Conservation (phyloP, 495 filamentous ascomycete species). For the Hypoxylon trugodes region DNA sequence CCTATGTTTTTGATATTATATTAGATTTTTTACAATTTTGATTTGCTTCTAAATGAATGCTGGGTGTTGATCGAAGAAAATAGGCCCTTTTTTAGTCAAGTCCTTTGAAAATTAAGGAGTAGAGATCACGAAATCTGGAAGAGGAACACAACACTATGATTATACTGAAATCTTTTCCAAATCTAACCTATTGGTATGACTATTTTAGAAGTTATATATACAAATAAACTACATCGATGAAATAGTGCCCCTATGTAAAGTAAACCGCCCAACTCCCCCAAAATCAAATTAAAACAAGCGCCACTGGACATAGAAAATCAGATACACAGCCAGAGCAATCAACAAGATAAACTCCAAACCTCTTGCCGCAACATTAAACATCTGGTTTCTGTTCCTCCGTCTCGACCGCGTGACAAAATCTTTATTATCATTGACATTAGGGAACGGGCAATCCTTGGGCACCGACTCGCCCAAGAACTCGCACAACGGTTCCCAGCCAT, state of each 20-base stretch:
- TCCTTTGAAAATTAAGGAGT: too few relatives aligned
- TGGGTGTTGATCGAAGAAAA: too few relatives aligned
- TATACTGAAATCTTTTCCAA: too few relatives aligned
- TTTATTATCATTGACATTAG: constrained; percentile 56
- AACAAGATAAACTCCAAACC: constrained; percentile 46
- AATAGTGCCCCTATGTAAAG: too few relatives aligned
- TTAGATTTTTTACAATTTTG: constrained; percentile 6
- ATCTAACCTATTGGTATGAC: too few relatives aligned
- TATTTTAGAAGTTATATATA: too few relatives aligned
- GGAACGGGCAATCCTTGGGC: constrained; percentile 59
- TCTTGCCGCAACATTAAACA: constrained; percentile 66
- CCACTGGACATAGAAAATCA: constrained; percentile 40
- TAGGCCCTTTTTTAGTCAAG: too few relatives aligned
- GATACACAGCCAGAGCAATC: constrained; percentile 11
- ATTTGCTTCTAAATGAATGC: too few relatives aligned
- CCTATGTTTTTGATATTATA: constrained; percentile 9
- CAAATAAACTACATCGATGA: too few relatives aligned
- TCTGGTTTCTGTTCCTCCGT: constrained; percentile 67
- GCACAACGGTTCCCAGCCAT: constrained; percentile 74
- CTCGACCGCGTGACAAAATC: constrained; percentile 68
- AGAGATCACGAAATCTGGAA: too few relatives aligned
- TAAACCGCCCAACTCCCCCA: too few relatives aligned
- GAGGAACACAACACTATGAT: too few relatives aligned
- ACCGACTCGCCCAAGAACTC: constrained; percentile 69
- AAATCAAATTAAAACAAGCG: constrained; percentile 3